phyloP scores from a whole-genome alignment of 2,329 filamentous ascomycete species.

The Lithohypha guttulata region DNA sequence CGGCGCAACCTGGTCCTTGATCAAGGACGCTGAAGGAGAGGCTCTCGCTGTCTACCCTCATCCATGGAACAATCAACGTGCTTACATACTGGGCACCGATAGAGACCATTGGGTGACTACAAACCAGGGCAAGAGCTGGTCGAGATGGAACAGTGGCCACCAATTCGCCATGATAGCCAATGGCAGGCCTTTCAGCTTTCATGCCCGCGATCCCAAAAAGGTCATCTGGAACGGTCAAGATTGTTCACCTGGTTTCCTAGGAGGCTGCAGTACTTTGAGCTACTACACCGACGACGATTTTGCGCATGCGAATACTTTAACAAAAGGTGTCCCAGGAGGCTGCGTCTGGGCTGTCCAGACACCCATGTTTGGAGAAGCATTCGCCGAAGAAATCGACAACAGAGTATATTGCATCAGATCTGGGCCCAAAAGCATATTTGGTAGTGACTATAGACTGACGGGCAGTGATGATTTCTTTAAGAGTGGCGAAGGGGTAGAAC shows the following conservation, averaged over 20 bases:
- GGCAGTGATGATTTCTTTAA: slow-evolving; percentile 77
- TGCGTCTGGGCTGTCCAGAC: slow-evolving; percentile 84
- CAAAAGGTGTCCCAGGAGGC: slow-evolving; percentile 50
- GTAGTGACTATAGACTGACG: slow-evolving; percentile 65
- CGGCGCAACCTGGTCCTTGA: slow-evolving; percentile 61
- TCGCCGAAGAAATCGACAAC: slow-evolving; percentile 52
- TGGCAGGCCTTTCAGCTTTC: slow-evolving; percentile 55
- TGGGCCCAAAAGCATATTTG: slow-evolving; percentile 59
- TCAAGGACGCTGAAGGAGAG: slow-evolving; percentile 52
- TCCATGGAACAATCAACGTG: slow-evolving; percentile 64
- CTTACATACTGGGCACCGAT: slow-evolving; percentile 64
- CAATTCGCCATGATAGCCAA: slow-evolving; percentile 43
- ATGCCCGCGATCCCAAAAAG: slow-evolving; percentile 71
- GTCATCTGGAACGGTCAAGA: slow-evolving; percentile 73
- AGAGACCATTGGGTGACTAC: slow-evolving; percentile 71
- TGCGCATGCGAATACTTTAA: slow-evolving; percentile 53
- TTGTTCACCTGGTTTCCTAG: slow-evolving; percentile 43
- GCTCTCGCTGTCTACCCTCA: slow-evolving; percentile 61
- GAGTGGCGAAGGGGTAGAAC: slow-evolving; percentile 52
- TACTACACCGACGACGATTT: slow-evolving; percentile 84
- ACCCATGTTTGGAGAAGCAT: slow-evolving; percentile 47
- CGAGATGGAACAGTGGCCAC: slow-evolving; percentile 45
- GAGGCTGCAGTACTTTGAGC: slow-evolving; percentile 50
- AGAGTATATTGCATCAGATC: slow-evolving; percentile 71
- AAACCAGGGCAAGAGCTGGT: slow-evolving; percentile 75